Percentiles rank a stretch among this genome's conserved stretches.
Evolutionary conservation across 1,284 basidiomycete species (phyloP).

Genomic region (Gymnopus androsaceus): DNA sequence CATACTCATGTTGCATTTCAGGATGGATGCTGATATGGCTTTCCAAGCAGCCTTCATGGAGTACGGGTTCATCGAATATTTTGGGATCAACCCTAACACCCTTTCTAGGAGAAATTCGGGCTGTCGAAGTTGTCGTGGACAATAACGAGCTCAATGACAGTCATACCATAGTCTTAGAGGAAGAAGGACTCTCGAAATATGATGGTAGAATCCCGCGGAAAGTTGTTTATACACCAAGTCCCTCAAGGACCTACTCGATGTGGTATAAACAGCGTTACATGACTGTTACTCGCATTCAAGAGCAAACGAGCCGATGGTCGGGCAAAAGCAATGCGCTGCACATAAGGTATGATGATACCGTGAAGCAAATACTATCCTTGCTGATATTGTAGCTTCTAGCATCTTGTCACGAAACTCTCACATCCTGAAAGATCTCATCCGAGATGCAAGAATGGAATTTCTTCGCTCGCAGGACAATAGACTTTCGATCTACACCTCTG

Average conservation of each 20-base stretch:
- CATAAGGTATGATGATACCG: constrained; percentile 42
- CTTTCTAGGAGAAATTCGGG: too few species aligned
- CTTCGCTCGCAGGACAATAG: constrained; percentile 50
- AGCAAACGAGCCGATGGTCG: constrained; percentile 33
- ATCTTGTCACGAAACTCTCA: constrained; percentile 52
- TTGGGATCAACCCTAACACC: too few species aligned
- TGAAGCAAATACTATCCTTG: too few species aligned
- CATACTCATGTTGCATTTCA: constrained; percentile 23
- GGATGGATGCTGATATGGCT: constrained; percentile 69
- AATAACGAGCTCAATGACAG: too few species aligned
- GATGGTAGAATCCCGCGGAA: too few species aligned
- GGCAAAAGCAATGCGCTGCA: constrained; percentile 37
- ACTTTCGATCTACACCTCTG: constrained; percentile 58
- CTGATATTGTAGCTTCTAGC: constrained; percentile 34
- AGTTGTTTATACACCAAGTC: constrained; percentile 50
- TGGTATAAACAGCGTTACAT: constrained; percentile 56
- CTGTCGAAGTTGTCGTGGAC: too few species aligned
- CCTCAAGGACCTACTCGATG: constrained; percentile 44
- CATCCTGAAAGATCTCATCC: constrained; percentile 51
- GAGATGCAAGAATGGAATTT: constrained; percentile 59
- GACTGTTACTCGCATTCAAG: constrained; percentile 39
- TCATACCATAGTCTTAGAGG: too few species aligned
- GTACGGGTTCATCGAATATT: constrained; percentile 43
- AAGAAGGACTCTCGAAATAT: too few species aligned
- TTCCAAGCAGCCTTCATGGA: constrained; percentile 52